phyloP scores from a whole-genome alignment of 2,329 filamentous ascomycete species.

The Xenoacremonium recifei region DNA sequence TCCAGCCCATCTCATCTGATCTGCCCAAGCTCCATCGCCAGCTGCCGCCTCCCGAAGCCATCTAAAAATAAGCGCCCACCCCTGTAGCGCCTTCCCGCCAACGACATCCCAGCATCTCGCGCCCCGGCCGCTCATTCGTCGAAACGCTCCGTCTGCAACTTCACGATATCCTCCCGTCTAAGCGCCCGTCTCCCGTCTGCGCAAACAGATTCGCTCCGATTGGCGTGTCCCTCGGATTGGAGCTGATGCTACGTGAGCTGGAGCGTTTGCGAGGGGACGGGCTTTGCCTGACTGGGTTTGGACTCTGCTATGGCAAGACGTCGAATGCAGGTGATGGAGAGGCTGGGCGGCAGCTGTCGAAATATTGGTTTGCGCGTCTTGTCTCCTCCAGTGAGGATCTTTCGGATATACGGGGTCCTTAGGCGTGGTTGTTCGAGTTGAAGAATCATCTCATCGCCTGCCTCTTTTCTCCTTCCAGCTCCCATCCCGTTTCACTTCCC shows the following conservation, averaged over 20 bases:
- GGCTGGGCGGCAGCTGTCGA: neutral
- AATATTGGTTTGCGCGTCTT: neutral
- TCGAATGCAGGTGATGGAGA: neutral
- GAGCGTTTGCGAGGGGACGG: neutral
- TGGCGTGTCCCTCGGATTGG: neutral
- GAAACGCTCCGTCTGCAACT: neutral
- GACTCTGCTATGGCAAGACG: neutral
- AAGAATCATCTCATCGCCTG: neutral
- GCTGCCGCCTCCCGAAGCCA: too few species aligned
- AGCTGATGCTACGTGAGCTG: neutral
- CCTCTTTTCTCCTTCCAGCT: neutral
- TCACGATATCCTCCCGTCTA: neutral
- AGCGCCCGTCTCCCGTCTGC: neutral
- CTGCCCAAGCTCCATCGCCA: too few species aligned
- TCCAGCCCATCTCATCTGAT: too few species aligned
- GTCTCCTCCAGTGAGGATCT: neutral
- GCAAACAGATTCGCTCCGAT: neutral
- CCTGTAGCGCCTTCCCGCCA: too few species aligned
- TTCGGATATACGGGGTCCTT: neutral
- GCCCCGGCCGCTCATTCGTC: neutral
- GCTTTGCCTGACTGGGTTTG: neutral
- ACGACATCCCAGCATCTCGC: neutral
- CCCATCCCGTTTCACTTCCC: neutral
- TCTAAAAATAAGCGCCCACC: neutral
- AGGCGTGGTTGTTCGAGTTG: neutral